Percentiles rank a stretch among this genome's conserved stretches.
Evolutionary conservation across 2,329 filamentous ascomycete genomes (phyloP).

Genomic region (Thielaviopsis cerberus): DNA sequence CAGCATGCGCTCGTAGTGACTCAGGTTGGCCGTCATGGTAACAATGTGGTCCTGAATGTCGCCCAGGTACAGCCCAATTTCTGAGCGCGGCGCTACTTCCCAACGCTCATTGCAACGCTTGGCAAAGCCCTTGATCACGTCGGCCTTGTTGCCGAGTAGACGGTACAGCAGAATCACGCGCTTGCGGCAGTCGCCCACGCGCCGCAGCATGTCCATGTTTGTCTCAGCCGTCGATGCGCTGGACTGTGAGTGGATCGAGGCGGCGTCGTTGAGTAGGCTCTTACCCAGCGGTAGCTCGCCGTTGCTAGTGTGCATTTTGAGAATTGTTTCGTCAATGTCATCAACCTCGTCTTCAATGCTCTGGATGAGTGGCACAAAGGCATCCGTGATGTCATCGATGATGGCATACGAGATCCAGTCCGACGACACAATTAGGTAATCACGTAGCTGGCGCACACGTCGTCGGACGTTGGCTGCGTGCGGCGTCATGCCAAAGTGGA

Average conservation of each 20-base stretch:
- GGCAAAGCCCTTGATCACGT: slow-evolving; percentile 97
- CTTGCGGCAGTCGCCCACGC: slow-evolving; percentile 86
- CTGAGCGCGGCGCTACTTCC: slow-evolving; percentile 83
- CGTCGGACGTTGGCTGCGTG: slow-evolving; percentile 91
- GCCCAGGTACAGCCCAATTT: slow-evolving; percentile 92
- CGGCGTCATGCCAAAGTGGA: slow-evolving; percentile 91
- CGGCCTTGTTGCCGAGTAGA: slow-evolving; percentile 86
- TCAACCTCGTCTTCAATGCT: slow-evolving; percentile 91
- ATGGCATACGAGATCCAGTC: slow-evolving; percentile 98
- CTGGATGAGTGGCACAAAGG: slow-evolving; percentile 81
- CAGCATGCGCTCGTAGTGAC: slow-evolving; percentile 87
- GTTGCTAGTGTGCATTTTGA: slow-evolving; percentile 50
- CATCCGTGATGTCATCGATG: slow-evolving; percentile 96
- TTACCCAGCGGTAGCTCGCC: not conserved
- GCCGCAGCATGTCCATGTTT: slow-evolving; percentile 68
- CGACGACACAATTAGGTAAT: slow-evolving; percentile 79
- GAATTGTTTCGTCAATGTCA: slow-evolving; percentile 82
- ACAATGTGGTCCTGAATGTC: slow-evolving; percentile 99
- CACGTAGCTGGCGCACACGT: slow-evolving; percentile 77
- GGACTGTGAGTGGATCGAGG: slow-evolving; percentile 17
- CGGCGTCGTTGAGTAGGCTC: slow-evolving; percentile 21
- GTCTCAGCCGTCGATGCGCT: slow-evolving; percentile 21
- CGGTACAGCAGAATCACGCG: slow-evolving; percentile 93
- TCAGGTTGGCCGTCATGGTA: slow-evolving; percentile 92
- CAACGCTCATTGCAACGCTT: slow-evolving; percentile 97